phyloP scores from a whole-genome alignment of 2,329 filamentous ascomycete species.

The Microcera coccophila region DNA sequence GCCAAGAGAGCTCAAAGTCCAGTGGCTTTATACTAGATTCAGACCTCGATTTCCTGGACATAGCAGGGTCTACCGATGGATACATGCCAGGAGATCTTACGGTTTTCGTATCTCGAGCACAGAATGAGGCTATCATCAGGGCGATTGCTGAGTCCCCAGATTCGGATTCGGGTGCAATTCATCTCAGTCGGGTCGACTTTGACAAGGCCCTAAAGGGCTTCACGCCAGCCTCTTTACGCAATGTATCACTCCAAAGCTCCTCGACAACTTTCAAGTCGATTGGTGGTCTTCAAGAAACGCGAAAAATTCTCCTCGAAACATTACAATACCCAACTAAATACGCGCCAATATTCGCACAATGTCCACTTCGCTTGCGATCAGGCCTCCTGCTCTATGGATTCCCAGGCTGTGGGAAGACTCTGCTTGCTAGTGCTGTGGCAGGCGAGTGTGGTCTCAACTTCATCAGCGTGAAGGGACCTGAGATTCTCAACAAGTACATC shows the following conservation, averaged over 20 bases:
- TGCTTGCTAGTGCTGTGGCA: constrained; percentile 93
- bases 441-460: constrained; percentile 98
- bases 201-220: constrained; percentile 83
- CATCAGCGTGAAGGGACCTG: constrained; percentile 95
- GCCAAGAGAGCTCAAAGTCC: constrained; percentile 30
- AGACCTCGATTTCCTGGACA: constrained; percentile 82
- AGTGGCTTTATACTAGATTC: constrained; percentile 70
- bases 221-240: constrained; percentile 88
- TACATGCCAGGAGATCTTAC: constrained; percentile 96
- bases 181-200: constrained; percentile 72
- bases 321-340: constrained; percentile 97
- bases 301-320: constrained; percentile 89
- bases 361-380: constrained; percentile 88
- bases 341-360: constrained; percentile 94
- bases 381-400: constrained; percentile 91
- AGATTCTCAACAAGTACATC: constrained; percentile 99
- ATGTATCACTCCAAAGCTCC: constrained; percentile 88
- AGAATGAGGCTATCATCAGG: constrained; percentile 89
- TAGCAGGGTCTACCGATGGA: constrained; percentile 90
- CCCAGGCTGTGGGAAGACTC: constrained; percentile 93
- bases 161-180: constrained; percentile 49
- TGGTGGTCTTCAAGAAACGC: constrained; percentile 79
- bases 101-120: constrained; percentile 78
- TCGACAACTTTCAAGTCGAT: constrained; percentile 91
- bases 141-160: constrained; percentile 59